These are phyloP conservation scores for Coriaria nepalensis DNA, from an alignment of 306 rosid species.

Conservation along the genomic window DNA sequence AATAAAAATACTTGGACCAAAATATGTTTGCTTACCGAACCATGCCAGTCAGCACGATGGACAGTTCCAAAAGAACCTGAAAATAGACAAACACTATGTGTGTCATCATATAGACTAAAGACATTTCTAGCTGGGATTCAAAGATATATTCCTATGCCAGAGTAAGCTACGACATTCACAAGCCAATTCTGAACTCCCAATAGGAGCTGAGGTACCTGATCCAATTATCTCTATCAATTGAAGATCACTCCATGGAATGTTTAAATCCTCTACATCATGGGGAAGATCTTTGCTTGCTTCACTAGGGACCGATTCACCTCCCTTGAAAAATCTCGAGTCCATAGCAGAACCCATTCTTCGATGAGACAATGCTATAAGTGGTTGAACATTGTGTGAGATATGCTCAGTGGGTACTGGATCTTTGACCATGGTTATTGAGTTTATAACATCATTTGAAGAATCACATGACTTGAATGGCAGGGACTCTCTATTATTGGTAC, in stretches of 20 bases:
- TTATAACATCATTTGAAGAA: slow-evolving; percentile 31
- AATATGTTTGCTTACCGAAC: slow-evolving; percentile 51
- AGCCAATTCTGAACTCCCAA: not conserved
- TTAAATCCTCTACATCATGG: slow-evolving; percentile 60
- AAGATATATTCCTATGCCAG: not conserved
- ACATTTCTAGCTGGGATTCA: too few species aligned
- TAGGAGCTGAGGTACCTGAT: slow-evolving; percentile 44
- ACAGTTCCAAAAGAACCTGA: slow-evolving; percentile 98
- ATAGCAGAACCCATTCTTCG: slow-evolving; percentile 32
- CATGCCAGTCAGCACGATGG: slow-evolving; percentile 98
- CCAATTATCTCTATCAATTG: slow-evolving; percentile 77
- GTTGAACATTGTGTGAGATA: slow-evolving; percentile 22
- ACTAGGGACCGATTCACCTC: slow-evolving; percentile 32
- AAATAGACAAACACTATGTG: slow-evolving; percentile 23
- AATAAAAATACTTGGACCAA: too few species aligned
- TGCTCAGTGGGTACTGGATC: slow-evolving; percentile 35
- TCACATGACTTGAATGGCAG: slow-evolving; percentile 29
- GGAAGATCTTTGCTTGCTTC: slow-evolving; percentile 27
- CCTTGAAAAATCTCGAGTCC: slow-evolving; percentile 42
- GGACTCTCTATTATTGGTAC: slow-evolving; percentile 32
- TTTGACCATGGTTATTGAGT: slow-evolving; percentile 27
- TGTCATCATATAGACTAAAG: not conserved
- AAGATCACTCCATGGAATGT: slow-evolving; percentile 80
- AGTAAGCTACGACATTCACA: slow-evolving; percentile 5
- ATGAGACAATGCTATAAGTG: slow-evolving; percentile 20